Base-by-base conservation (phyloP, 768 basidiomycete genomes). In the Chalciporus pseudorubinellus region DNA sequence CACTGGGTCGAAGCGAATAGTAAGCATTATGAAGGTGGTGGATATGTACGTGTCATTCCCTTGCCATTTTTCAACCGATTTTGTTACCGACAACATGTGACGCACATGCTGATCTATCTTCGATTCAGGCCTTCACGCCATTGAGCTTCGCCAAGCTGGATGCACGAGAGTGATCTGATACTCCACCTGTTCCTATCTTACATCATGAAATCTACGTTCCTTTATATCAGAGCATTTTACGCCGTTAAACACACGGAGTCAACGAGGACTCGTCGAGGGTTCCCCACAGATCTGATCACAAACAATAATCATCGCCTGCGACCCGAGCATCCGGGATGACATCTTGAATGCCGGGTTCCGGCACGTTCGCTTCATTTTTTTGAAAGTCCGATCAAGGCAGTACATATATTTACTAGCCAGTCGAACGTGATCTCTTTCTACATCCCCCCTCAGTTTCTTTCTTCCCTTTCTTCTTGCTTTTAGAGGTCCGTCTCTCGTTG, bases 1-100 rank as follows among this genome's bases (percentile, higher is more conserved):
- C 95, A 98, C 71, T 98, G 95, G 93, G 95, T 98, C 52, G 95
- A 98, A 72, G 92, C 87, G 47, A 97, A 95, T 75, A 94, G 93
- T 74, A 95, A 97, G 77, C 92, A 94, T 66, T 95, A 88, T 67
- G 83, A 89, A 70, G 93, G 90, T 29, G 88, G 81, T 52, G 93
- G 92, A 69, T 83, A 93, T 76, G 91, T 92, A 74, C 69, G 87
- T 85, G 24, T 48, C 21, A 21, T 58, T 53, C 39, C 41, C 53
- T 41, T 52, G 52, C 49, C n/a, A 44, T 24, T 33, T n/a, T 31
- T 24, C 38, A 39, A 47, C 43, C 39, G 45, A 38, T 51, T 48
- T 56, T 44, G 49, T 47, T 42, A 55, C 51, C 20, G 31, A 24
- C 56, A 60, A 62, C 61, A 64, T 64, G 63, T 58, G 44, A 40